Conservation (phyloP, 1,284 basidiomycete genomes). For the Pisolithus thermaeus region DNA sequence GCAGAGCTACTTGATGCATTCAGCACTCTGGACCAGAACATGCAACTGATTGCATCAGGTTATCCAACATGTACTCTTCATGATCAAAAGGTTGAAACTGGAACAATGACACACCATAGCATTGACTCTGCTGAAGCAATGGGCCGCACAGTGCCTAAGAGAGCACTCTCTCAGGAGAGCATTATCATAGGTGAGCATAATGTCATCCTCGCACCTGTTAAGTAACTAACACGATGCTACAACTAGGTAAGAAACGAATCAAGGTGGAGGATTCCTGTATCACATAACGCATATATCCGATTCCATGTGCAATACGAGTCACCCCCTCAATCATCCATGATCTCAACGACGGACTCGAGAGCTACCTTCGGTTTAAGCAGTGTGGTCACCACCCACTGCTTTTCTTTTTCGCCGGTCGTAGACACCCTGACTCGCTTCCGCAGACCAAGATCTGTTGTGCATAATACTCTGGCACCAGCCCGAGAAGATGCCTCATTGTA, state of each 20-base stretch:
- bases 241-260: background rate
- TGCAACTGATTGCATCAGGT: background rate
- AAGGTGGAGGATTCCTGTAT: slow-evolving; percentile 3
- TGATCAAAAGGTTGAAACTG: too few species aligned
- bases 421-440: slow-evolving; percentile 23
- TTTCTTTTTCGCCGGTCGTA: slow-evolving; percentile 20
- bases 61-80: background rate
- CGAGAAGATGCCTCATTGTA: slow-evolving; percentile 22
- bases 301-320: too few species aligned
- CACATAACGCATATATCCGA: too few species aligned
- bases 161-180: background rate
- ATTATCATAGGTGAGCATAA: background rate
- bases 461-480: slow-evolving; percentile 18
- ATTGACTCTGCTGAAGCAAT: too few species aligned
- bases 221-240: background rate
- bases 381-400: slow-evolving; percentile 26
- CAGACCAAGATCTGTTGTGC: slow-evolving; percentile 30
- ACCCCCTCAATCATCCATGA: slow-evolving; percentile 24
- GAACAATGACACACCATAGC: too few species aligned
- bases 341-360: slow-evolving; percentile 29
- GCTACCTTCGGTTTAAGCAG: slow-evolving; percentile 31
- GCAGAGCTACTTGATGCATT: slow-evolving; percentile 9
- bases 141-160: background rate
- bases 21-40: background rate
- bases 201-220: background rate